A percentile compares a stretch with the other conserved stretches of the same genome.
These are phyloP conservation scores for Pleurotus salmoneostramineus DNA, from an alignment of 768 basidiomycete species.

Conservation along the genomic window DNA sequence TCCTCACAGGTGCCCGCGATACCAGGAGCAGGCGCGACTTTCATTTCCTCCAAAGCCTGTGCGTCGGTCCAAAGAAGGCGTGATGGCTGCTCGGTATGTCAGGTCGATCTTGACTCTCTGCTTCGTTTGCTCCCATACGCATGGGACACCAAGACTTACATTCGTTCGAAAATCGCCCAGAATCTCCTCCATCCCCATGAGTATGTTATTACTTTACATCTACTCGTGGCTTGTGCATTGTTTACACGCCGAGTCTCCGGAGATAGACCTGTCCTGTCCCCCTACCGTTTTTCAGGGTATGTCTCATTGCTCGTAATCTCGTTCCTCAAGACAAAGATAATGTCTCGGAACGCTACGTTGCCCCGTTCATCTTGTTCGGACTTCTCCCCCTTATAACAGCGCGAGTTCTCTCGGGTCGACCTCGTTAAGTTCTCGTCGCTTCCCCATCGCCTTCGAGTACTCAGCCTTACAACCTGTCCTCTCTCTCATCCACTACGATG, in stretches of 20 bases:
- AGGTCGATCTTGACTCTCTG: no score
- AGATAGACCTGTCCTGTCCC: neutral
- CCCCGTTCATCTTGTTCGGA: neutral
- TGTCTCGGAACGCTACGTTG: neutral
- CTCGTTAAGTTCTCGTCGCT: neutral
- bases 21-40: no score
- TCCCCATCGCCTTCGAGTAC: neutral
- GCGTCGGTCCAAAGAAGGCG: no score
- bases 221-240: constrained; percentile 8
- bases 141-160: no score
- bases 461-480: no score
- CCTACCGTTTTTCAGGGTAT: neutral
- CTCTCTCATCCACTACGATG: neutral
- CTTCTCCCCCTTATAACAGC: neutral
- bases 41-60: no score
- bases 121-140: no score
- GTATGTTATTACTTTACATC: neutral
- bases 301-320: neutral
- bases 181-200: no score
- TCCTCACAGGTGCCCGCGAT: constrained; percentile 2
- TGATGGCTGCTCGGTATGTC: no score
- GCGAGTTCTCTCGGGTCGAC: neutral
- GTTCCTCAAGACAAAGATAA: neutral
- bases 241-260: constrained; percentile 1
- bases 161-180: no score